These are phyloP conservation scores for Pterulicium gracile DNA, from an alignment of 1,284 basidiomycete species.

Conservation along the genomic window DNA sequence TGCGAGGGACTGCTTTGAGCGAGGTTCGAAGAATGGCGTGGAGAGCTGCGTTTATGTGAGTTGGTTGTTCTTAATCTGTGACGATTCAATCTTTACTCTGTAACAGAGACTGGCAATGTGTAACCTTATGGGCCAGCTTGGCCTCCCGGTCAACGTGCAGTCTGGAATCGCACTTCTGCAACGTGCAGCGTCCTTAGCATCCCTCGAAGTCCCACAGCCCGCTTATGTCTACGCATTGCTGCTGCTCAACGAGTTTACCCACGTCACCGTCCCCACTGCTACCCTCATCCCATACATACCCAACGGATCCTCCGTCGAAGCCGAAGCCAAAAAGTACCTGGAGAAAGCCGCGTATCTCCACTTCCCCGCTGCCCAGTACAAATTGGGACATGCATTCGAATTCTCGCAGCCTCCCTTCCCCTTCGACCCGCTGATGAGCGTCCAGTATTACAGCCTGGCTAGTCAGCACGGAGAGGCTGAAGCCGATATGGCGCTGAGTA, in stretches of 20 bases:
- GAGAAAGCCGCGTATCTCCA: constrained; percentile 81
- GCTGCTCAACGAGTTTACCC: constrained; percentile 69
- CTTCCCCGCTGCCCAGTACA: constrained; percentile 87
- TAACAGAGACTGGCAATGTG: constrained; percentile 83
- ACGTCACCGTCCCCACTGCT: constrained; percentile 40
- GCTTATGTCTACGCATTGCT: constrained; percentile 82
- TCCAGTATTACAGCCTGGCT: constrained; percentile 87
- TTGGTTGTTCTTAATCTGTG: constrained; percentile 13
- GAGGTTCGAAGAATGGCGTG: constrained; percentile 61
- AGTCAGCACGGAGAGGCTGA: constrained; percentile 81
- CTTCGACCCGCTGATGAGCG: constrained; percentile 83
- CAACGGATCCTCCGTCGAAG: constrained; percentile 25
- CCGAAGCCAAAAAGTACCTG: constrained; percentile 48
- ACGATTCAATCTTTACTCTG: constrained; percentile 3
- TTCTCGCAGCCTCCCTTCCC: constrained; percentile 80
- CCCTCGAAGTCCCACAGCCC: constrained; percentile 73
- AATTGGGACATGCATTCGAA: constrained; percentile 87
- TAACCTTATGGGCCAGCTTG: constrained; percentile 79
- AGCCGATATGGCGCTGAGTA: constrained; percentile 91
- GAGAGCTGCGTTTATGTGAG: constrained; percentile 73
- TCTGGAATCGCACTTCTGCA: constrained; percentile 65
- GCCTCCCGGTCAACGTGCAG: constrained; percentile 40
- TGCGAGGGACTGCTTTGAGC: constrained; percentile 77
- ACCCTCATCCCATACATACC: constrained; percentile 45
- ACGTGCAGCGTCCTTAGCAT: constrained; percentile 67